Evolutionary conservation across 441 rosid species (phyloP).

Genomic region (Populus hybrid): DNA sequence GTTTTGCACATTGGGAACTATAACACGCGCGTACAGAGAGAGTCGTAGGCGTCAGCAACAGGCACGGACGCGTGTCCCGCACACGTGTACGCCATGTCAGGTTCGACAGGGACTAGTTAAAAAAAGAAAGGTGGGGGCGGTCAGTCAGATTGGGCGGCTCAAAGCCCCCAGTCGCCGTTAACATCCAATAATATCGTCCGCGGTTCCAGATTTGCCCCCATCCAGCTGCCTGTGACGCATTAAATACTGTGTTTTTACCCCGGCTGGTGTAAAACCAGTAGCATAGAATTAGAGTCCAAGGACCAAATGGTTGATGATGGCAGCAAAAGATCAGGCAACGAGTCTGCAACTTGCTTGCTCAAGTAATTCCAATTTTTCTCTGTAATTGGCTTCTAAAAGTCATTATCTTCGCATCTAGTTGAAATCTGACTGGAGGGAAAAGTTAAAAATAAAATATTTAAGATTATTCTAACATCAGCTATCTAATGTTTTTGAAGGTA

Average conservation of each 20-base stretch:
- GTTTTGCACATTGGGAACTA: background rate
- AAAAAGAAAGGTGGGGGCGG: background rate
- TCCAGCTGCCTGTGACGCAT: background rate
- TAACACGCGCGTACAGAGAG: background rate
- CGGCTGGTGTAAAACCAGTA: too few species aligned
- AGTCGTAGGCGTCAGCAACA: background rate
- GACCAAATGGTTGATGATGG: background rate
- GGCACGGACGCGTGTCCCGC: slow-evolving; percentile 1
- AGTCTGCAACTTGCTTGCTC: background rate
- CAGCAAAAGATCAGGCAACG: background rate
- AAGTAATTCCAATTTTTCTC: background rate
- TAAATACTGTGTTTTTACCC: too few species aligned
- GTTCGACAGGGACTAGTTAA: too few species aligned
- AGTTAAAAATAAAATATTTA: too few species aligned
- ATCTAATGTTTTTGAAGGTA: too few species aligned
- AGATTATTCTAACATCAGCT: too few species aligned
- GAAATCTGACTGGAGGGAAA: too few species aligned
- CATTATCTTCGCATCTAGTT: too few species aligned
- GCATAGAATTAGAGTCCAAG: too few species aligned
- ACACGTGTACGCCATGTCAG: slow-evolving; percentile 3
- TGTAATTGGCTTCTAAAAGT: too few species aligned
- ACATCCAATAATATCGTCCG: background rate
- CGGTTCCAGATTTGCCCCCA: slow-evolving; percentile 7
- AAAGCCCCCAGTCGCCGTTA: slow-evolving; percentile 8
- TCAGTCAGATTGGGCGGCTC: slow-evolving; percentile 45